phyloP scores from a whole-genome alignment of 129 eudicot species.

The Glebionis coronaria region DNA sequence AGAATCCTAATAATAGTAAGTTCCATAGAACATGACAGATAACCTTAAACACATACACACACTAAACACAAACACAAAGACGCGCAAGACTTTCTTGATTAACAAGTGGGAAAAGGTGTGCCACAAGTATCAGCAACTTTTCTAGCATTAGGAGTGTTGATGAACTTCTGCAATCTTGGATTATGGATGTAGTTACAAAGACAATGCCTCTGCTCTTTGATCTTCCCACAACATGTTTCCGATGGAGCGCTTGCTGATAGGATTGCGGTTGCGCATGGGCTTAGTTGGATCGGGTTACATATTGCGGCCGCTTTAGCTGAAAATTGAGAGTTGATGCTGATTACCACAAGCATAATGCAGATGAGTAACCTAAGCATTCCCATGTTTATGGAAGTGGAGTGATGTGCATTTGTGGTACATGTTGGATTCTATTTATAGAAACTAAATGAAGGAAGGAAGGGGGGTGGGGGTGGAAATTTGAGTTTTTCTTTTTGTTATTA shows the following conservation, averaged over 20 bases:
- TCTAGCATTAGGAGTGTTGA: slow-evolving; percentile 35
- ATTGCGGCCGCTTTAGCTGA: slow-evolving; percentile 13
- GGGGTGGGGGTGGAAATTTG: too few species aligned
- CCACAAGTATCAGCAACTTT: slow-evolving; percentile 42
- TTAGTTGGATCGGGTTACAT: slow-evolving; percentile 37
- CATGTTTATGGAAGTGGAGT: slow-evolving; percentile 12
- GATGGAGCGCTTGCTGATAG: slow-evolving; percentile 29
- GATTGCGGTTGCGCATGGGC: slow-evolving; percentile 41
- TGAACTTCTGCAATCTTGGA: slow-evolving; percentile 29
- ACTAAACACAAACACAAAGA: slow-evolving; percentile 6
- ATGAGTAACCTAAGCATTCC: slow-evolving; percentile 10
- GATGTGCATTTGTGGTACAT: too few species aligned
- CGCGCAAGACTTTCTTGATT: slow-evolving; percentile 9
- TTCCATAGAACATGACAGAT: not conserved
- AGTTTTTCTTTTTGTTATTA: too few species aligned
- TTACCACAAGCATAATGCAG: slow-evolving; percentile 22
- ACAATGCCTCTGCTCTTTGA: slow-evolving; percentile 43
- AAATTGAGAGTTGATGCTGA: not conserved
- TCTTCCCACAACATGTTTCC: slow-evolving; percentile 30
- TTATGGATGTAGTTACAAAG: slow-evolving; percentile 44
- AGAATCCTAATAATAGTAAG: too few species aligned
- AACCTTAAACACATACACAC: slow-evolving; percentile 13
- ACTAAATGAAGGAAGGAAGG: too few species aligned
- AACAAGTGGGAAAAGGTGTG: slow-evolving; percentile 45
- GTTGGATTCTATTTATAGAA: too few species aligned